Conservation (phyloP, 441 rosid species). For the Geranium incanum region DNA sequence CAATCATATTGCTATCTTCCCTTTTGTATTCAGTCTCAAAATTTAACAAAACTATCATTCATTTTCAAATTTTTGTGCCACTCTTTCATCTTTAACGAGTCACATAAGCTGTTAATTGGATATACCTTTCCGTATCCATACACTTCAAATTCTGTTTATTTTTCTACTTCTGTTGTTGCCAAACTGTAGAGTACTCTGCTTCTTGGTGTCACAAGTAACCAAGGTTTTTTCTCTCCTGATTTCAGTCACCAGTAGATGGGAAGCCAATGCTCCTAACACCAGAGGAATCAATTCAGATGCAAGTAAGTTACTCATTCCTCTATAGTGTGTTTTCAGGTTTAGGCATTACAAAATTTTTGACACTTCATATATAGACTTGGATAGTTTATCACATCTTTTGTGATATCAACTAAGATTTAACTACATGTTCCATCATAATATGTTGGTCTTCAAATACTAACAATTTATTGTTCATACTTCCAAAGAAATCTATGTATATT, state of each 20-base stretch:
- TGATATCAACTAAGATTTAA: not conserved
- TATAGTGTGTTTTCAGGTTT: not conserved
- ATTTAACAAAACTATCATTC: too few species aligned
- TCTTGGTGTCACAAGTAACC: slow-evolving; percentile 21
- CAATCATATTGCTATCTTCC: too few species aligned
- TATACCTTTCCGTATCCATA: too few species aligned
- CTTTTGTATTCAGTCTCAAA: too few species aligned
- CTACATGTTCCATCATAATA: not conserved
- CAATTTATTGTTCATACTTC: not conserved
- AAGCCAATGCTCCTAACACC: slow-evolving; percentile 82
- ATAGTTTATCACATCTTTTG: not conserved
- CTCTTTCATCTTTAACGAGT: too few species aligned
- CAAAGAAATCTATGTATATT: not conserved
- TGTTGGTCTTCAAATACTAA: not conserved
- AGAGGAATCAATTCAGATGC: slow-evolving; percentile 79
- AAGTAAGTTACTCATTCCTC: slow-evolving; percentile 31
- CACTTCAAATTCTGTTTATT: not conserved
- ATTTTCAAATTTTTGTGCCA: too few species aligned
- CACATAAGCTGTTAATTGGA: too few species aligned
- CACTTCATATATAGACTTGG: not conserved
- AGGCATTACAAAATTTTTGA: not conserved
- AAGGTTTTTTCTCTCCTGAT: slow-evolving; percentile 23
- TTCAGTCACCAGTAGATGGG: slow-evolving; percentile 76
- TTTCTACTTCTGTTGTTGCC: not conserved
- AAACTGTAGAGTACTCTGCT: not conserved